A percentile compares a stretch with the other conserved stretches of the same genome.
Conservation (phyloP, 2,329 filamentous ascomycete species). For the Apiospora phragmitis region DNA sequence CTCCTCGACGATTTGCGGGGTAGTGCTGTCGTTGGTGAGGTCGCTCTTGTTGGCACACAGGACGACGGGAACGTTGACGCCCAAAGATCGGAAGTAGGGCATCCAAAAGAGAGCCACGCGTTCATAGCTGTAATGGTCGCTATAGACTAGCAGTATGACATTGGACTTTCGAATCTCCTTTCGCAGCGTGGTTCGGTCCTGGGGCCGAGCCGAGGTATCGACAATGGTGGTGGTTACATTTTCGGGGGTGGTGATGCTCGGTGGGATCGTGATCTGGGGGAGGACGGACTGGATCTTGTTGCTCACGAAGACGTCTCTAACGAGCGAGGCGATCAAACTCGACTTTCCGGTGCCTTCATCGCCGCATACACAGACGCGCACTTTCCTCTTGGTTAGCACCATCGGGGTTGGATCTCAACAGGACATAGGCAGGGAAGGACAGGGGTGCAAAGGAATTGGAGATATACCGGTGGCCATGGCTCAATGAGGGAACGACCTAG, state of each 20-base stretch:
- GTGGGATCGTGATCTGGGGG: conserved; percentile 92
- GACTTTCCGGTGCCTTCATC: conserved; percentile 96
- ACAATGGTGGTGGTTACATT: conserved; percentile 98
- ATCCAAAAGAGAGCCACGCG: conserved; percentile 97
- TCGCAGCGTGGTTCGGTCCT: conserved; percentile 85
- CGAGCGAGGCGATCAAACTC: conserved; percentile 88
- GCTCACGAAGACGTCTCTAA: conserved; percentile 95
- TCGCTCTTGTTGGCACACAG: conserved; percentile 98
- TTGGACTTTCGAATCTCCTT: conserved; percentile 97
- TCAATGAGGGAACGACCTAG: not conserved
- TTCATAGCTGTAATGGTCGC: conserved; percentile 99
- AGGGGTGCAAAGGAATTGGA: conserved; percentile 10
- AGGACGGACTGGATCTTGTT: conserved; percentile 94
- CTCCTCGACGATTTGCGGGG: conserved; percentile 86
- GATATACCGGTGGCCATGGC: conserved; percentile 18
- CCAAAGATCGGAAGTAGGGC: conserved; percentile 94
- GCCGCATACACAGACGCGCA: conserved; percentile 94
- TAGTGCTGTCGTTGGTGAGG: conserved; percentile 70
- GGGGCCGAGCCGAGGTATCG: conserved; percentile 92
- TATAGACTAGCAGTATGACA: conserved; percentile 94
- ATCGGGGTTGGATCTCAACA: not conserved
- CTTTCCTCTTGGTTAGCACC: conserved; percentile 37
- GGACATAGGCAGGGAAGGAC: not conserved
- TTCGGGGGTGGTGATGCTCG: conserved; percentile 88
- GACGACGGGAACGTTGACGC: conserved; percentile 98